phyloP scores from a whole-genome alignment of 257 asterid species.

The Nicotiana benthamiana region DNA sequence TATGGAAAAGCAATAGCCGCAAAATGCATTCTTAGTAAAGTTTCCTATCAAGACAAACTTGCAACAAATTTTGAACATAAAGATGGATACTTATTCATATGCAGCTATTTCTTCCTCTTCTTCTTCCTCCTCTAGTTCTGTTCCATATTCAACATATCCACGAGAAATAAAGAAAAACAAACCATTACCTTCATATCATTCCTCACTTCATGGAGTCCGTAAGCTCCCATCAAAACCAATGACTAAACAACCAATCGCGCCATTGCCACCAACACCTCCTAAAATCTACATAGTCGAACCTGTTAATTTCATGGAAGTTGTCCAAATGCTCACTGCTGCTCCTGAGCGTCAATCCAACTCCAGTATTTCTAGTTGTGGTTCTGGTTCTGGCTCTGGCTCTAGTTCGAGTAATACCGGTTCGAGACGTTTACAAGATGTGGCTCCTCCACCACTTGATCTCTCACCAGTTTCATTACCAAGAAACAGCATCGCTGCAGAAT shows the following conservation, averaged over 20 bases:
- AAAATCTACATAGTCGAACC: slow-evolving; percentile 58
- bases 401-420: background rate
- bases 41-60: background rate
- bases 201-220: slow-evolving; percentile 47
- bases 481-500: background rate
- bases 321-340: slow-evolving; percentile 62
- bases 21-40: background rate
- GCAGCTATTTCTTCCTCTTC: background rate
- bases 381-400: background rate
- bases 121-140: slow-evolving; percentile 1
- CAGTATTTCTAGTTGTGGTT: background rate
- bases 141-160: background rate
- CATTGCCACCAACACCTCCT: slow-evolving; percentile 60
- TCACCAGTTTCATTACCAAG: slow-evolving; percentile 7
- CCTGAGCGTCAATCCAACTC: slow-evolving; percentile 13
- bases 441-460: slow-evolving; percentile 61
- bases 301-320: slow-evolving; percentile 48
- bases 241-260: slow-evolving; percentile 56
- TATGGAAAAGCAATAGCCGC: background rate
- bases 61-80: background rate
- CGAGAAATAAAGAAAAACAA: slow-evolving; percentile 13
- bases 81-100: slow-evolving; percentile 19
- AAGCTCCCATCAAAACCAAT: slow-evolving; percentile 21
- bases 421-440: slow-evolving; percentile 33
- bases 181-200: slow-evolving; percentile 10